Evolutionary conservation across 805 yeast genomes (phyloP), one percentile per base, ranked within the genome.

Genomic region (Candida mattraensis): DNA sequence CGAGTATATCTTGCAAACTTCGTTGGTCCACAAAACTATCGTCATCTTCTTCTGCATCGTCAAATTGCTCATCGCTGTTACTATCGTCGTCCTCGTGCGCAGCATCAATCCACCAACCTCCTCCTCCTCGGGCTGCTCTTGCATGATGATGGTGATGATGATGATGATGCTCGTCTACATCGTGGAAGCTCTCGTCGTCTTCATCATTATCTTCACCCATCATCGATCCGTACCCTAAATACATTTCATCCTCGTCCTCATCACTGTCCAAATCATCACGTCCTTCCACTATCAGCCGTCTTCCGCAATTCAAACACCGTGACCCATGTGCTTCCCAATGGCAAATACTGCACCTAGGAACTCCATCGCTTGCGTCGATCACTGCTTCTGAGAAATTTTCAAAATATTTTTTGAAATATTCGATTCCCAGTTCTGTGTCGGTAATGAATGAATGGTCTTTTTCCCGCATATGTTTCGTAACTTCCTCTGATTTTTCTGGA

Each of bases 281-380:
- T 12, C 38, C 42, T 18, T 28, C 44, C 11, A 46, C 43, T 1
- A 54, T 39, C 35, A 82, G 70, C 20, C 76, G 54, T 39, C 75
- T 61, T 4, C 83, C 82, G 57, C 93, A 84, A 50, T 83, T 83
- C 5, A 76, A 67, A 50, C 93, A 84, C n/a, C 60, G 65, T 3
- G 70, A 61, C 0, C 85, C 87, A 42, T 75, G 76, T 1, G 83
- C 78, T 50, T 84, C 91, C 91, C 91, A 84, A 50, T 80, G 87
- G 54, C 93, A 84, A 38, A 76, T 72, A 6, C 83, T 75, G 51
- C 93, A 84, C 36, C 91, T 60, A 0, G 83, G 76, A 7, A 83
- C 85, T 2, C 88, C 88, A 50, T 84, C 91, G 18, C 76, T 75
- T 18, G 63, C 64, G 49, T 81, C 88, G 1, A 80, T 63, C 3